These are phyloP conservation scores for Panaeolus papilionaceus DNA, from an alignment of 768 basidiomycete species.

Conservation along the genomic window DNA sequence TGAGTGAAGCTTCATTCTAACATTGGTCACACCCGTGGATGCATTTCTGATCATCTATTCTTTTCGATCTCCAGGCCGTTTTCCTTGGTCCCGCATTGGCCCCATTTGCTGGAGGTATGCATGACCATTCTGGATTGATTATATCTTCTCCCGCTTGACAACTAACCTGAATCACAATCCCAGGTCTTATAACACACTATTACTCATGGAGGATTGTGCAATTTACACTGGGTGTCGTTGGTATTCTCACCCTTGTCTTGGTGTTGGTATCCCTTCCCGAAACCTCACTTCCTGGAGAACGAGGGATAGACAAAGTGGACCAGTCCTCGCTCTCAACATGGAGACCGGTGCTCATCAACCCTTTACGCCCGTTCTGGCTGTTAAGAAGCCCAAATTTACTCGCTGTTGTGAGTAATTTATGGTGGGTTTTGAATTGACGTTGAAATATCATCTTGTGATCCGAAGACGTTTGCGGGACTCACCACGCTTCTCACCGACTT, in stretches of 20 bases:
- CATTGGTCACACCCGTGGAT: neutral
- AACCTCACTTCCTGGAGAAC: conserved; percentile 65
- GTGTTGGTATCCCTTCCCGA: conserved; percentile 62
- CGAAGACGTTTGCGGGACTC: conserved; percentile 37
- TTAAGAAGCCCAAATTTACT: conserved; percentile 67
- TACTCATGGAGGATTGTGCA: conserved; percentile 74
- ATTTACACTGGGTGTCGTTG: conserved; percentile 45
- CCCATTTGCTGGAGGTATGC: conserved; percentile 59
- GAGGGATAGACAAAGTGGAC: conserved; percentile 56
- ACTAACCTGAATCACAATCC: neutral
- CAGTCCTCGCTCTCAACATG: conserved; percentile 25
- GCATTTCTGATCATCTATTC: neutral
- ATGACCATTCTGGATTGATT: neutral
- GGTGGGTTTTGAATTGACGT: neutral
- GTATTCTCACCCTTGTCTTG: conserved; percentile 43
- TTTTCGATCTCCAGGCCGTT: conserved; percentile 41
- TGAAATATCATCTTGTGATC: neutral
- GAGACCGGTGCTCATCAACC: conserved; percentile 60
- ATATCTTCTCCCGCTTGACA: too few relatives aligned
- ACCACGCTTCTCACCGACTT: conserved; percentile 43
- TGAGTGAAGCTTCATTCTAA: conserved; percentile 29
- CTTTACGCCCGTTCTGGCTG: conserved; percentile 54
- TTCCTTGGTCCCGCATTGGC: conserved; percentile 68
- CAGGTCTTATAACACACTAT: conserved; percentile 60
- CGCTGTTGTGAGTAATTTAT: conserved; percentile 49